A percentile compares a stretch with the other conserved stretches of the same genome.
phyloP scores from a whole-genome alignment of 768 basidiomycete species.

The Agrocybe chaxingu region DNA sequence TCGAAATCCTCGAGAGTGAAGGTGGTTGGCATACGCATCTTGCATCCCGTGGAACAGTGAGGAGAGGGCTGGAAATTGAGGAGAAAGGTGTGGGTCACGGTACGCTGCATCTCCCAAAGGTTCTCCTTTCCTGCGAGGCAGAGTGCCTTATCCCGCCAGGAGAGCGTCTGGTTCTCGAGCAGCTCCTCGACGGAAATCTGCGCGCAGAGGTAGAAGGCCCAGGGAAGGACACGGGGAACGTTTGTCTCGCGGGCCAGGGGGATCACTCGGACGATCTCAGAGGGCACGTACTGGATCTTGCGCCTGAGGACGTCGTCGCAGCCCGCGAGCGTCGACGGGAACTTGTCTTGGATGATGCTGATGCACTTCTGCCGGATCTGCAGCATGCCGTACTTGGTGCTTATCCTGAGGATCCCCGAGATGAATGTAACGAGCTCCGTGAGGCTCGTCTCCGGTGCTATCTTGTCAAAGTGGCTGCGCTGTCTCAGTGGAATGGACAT shows the following conservation, averaged over 20 bases:
- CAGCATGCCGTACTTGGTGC: constrained; percentile 41
- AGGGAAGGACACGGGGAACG: constrained; percentile 39
- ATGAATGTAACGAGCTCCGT: constrained; percentile 35
- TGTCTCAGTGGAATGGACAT: background rate
- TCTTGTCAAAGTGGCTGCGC: constrained; percentile 35
- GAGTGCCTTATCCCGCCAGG: constrained; percentile 39
- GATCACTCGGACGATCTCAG: constrained; percentile 37
- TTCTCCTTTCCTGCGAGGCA: constrained; percentile 37
- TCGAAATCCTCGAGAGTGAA: constrained; percentile 29
- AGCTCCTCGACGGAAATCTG: constrained; percentile 34
- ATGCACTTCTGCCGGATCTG: constrained; percentile 36
- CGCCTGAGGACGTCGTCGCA: constrained; percentile 35
- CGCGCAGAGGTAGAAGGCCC: constrained; percentile 44
- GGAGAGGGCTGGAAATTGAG: constrained; percentile 32
- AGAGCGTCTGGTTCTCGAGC: constrained; percentile 29
- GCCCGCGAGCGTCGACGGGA: constrained; percentile 36
- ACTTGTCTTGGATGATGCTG: constrained; percentile 34
- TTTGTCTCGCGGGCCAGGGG: constrained; percentile 37
- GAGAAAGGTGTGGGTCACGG: constrained; percentile 31
- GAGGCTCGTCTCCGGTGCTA: constrained; percentile 29
- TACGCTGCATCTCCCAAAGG: constrained; percentile 38
- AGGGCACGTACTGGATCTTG: constrained; percentile 32
- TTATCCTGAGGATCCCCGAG: constrained; percentile 38
- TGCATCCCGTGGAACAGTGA: constrained; percentile 25
- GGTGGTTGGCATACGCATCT: constrained; percentile 17